Evolutionary conservation across 2,329 filamentous ascomycete species (phyloP).

Genomic region (Sporothrix globosa): DNA sequence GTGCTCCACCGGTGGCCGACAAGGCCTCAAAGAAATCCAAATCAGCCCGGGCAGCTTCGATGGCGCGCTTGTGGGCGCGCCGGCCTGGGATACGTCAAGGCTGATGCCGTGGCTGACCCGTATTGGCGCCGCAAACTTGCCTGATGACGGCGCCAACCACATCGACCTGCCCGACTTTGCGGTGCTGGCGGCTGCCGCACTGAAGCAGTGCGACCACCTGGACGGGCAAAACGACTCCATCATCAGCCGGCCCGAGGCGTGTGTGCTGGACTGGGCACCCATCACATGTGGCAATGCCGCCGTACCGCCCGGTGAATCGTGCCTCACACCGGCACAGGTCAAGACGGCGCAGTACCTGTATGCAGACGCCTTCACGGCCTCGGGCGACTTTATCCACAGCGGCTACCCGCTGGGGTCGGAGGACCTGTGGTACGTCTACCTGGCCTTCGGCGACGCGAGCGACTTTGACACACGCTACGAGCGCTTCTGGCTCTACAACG

Average conservation of each 20-base stretch:
- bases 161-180: constrained; percentile 49
- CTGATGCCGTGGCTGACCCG: constrained; percentile 47
- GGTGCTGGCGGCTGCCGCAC: constrained; percentile 46
- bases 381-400: constrained; percentile 39
- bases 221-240: constrained; percentile 49
- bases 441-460: constrained; percentile 35
- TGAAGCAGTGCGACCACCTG: constrained; percentile 48
- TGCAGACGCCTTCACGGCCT: constrained; percentile 27
- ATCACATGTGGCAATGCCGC: constrained; percentile 22
- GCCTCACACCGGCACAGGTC: constrained; percentile 33
- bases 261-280: constrained; percentile 42
- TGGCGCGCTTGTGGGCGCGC: constrained; percentile 56
- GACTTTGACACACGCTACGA: constrained; percentile 40
- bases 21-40: constrained; percentile 60
- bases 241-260: constrained; percentile 40
- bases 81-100: constrained; percentile 50
- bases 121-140: constrained; percentile 50
- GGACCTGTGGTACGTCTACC: constrained; percentile 37
- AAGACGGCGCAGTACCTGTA: constrained; percentile 31
- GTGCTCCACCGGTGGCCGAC: constrained; percentile 63
- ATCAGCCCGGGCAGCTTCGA: constrained; percentile 60
- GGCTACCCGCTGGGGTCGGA: constrained; percentile 53
- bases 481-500: constrained; percentile 40
- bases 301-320: constrained; percentile 9
- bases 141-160: constrained; percentile 46